Base-by-base conservation (phyloP, 495 filamentous ascomycete species). In the Neurospora sp. region DNA sequence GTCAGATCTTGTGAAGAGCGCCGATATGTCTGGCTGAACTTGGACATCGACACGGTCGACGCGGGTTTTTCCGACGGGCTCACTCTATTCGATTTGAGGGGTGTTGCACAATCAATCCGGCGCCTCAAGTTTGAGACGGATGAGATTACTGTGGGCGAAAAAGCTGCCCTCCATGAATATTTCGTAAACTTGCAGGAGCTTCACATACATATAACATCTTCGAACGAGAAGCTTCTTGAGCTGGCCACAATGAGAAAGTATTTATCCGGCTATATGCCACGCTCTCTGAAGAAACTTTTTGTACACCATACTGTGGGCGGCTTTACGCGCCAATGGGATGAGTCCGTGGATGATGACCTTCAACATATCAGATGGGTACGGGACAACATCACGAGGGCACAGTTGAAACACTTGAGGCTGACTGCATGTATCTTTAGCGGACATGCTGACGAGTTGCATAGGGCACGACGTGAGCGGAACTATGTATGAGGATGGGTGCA, bases 61-160 rank as follows among this genome's bases (percentile, higher is more conserved):
- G 48, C 0, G 9, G 48, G 48, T 1, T 14, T 59, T 27, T 12
- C n/a, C 20, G 6, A 12, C 0, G 20, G 45, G 20, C 0, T 10
- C 45, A 20, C 0, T 12, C 20, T 53, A 22, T 27, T 0, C 0
- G 9, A 53, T 22, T 53, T 0, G 12, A 0, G 12, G n/a, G 0
- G 1, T 14, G 45, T 53, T 27, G 45, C 9, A 27, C 20, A 10
- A 14, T 59, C 18, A 20, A 59, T 59, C 9, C 48, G n/a, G 48
- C 20, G 20, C 20, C 20, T 59, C 48, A 59, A 59, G 20, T 27
- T 59, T 27, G 48, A 59, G 44, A 45, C 44, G 44, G 44, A 3
- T 0, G 0, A 9, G 44, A 20, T 10, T 45, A 7, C 5, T 14
- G 1, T 18, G 40, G 0, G 14, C 40, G 40, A 42, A 3, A 9